Percentiles rank a stretch among this genome's conserved stretches.
These are phyloP conservation scores for Coemansia sp. DNA, from an alignment of 192 early-diverging fungal genomes.

Conservation along the genomic window DNA sequence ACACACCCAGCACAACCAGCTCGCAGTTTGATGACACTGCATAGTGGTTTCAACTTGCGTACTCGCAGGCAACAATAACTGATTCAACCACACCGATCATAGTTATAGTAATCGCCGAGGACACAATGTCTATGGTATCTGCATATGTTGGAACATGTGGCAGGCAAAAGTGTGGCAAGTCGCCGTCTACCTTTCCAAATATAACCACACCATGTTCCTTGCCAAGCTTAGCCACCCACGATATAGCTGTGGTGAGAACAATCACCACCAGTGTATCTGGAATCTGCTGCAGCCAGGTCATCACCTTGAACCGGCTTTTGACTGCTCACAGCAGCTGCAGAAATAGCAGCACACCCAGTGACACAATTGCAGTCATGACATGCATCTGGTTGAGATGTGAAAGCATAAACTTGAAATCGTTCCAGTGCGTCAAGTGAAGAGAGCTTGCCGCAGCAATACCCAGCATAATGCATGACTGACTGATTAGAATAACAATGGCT, in stretches of 20 bases:
- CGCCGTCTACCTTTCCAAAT: constrained; percentile 73
- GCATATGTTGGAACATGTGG: constrained; percentile 66
- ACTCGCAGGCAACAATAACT: constrained; percentile 91
- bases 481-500: constrained; percentile 86
- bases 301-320: constrained; percentile 39
- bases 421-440: constrained; percentile 75
- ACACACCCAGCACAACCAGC: constrained; percentile 90
- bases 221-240: constrained; percentile 57
- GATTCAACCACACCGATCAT: constrained; percentile 98
- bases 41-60: constrained; percentile 89
- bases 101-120: constrained; percentile 85
- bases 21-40: constrained; percentile 93
- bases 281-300: constrained; percentile 65
- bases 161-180: constrained; percentile 53
- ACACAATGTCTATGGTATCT: constrained; percentile 65
- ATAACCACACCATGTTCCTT: constrained; percentile 70
- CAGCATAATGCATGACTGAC: constrained; percentile 79
- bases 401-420: constrained; percentile 70
- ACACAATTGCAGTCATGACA: constrained; percentile 66
- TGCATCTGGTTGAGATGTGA: constrained; percentile 67
- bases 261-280: constrained; percentile 93
- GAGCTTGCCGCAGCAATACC: constrained; percentile 59
- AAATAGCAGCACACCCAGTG: constrained; percentile 68
- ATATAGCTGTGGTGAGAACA: constrained; percentile 68
- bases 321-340: constrained; percentile 57